A percentile compares a stretch with the other conserved stretches of the same genome.
phyloP scores from a whole-genome alignment of 1,284 basidiomycete species.

The Sanguinoderma infundibulare region DNA sequence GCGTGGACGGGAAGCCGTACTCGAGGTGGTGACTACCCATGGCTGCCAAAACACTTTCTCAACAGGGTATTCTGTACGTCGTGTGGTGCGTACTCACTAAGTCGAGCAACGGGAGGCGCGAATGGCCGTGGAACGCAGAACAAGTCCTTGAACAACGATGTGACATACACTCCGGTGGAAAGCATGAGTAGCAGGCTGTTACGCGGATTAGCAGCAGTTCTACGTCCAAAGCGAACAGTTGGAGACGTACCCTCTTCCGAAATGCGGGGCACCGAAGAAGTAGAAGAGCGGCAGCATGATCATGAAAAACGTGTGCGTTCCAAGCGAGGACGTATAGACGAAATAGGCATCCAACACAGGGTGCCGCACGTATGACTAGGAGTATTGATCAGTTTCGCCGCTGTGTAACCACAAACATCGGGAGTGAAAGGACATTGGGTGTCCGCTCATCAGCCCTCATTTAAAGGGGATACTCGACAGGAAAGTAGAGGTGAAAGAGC shows the following conservation, averaged over 20 bases:
- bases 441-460: no score
- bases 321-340: slow-evolving; percentile 87
- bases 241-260: slow-evolving; percentile 72
- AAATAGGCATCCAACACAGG: slow-evolving; percentile 88
- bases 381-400: neutral
- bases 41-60: slow-evolving; percentile 46
- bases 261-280: slow-evolving; percentile 81
- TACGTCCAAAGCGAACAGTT: neutral
- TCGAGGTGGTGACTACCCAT: slow-evolving; percentile 87
- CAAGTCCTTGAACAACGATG: slow-evolving; percentile 89
- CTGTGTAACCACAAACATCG: slow-evolving; percentile 43
- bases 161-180: slow-evolving; percentile 82
- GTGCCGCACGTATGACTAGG: slow-evolving; percentile 49
- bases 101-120: slow-evolving; percentile 86
- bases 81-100: slow-evolving; percentile 58
- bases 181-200: slow-evolving; percentile 73
- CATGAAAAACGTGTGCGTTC: slow-evolving; percentile 97
- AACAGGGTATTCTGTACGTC: neutral
- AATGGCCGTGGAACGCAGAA: slow-evolving; percentile 92
- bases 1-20: slow-evolving; percentile 96
- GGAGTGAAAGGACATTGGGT: no score
- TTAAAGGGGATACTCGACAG: neutral
- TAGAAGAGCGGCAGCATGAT: slow-evolving; percentile 84
- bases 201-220: neutral
- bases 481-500: no score